Conservation (phyloP, 441 rosid species). For the Geranium incanum region DNA sequence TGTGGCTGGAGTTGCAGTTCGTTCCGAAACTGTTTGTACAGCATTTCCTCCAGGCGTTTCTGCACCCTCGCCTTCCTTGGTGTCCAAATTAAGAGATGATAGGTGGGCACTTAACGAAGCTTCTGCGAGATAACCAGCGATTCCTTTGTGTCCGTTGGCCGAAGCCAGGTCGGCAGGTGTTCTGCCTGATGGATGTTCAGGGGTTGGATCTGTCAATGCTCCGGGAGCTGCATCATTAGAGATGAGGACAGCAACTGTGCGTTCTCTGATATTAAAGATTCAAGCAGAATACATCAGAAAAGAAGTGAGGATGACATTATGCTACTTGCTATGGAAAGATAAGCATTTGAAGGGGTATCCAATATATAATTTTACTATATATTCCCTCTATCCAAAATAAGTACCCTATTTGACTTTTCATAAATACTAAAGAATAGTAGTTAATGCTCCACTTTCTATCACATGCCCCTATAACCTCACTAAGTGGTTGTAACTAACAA, state of each 20-base stretch:
- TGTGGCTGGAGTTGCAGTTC: constrained; percentile 31
- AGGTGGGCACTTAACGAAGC: constrained; percentile 54
- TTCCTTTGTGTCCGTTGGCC: constrained; percentile 80
- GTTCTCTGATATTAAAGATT: constrained; percentile 51
- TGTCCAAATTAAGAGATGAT: constrained; percentile 46
- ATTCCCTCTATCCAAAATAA: background rate
- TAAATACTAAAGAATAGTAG: background rate
- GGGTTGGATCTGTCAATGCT: constrained; percentile 70
- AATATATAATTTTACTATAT: too few species aligned
- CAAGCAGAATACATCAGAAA: constrained; percentile 18
- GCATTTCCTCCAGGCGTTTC: constrained; percentile 28
- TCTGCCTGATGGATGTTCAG: constrained; percentile 55
- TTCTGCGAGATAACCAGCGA: constrained; percentile 84
- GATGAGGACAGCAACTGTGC: constrained; percentile 66
- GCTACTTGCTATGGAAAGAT: background rate
- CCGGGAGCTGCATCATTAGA: constrained; percentile 82
- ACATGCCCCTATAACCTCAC: background rate
- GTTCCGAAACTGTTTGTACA: constrained; percentile 44
- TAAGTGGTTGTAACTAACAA: too few species aligned
- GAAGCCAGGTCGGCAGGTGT: constrained; percentile 89
- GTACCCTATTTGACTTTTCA: background rate
- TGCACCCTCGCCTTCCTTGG: constrained; percentile 30
- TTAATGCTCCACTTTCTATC: background rate
- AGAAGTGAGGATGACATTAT: background rate
- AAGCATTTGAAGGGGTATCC: background rate